Evolutionary conservation across 1,139 yeast genomes (phyloP).

Genomic region (Hanseniaspora gamundiae): DNA sequence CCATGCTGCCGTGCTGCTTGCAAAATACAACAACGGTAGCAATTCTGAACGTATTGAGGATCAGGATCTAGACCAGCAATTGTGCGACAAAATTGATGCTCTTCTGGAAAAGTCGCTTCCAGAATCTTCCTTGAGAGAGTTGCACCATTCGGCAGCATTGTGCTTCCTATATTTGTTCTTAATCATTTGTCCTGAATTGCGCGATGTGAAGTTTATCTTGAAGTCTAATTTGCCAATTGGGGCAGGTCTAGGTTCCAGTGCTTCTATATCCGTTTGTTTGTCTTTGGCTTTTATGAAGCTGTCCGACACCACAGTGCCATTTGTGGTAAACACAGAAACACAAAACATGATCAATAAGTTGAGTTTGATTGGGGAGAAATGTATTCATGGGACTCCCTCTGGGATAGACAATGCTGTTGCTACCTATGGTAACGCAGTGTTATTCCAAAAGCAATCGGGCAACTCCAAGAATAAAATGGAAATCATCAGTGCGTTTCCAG

Average conservation of each 20-base stretch:
- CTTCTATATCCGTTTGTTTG: constrained; percentile 77
- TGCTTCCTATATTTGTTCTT: constrained; percentile 73
- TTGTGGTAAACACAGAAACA: constrained; percentile 8
- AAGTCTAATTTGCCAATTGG: constrained; percentile 89
- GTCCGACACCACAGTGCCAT: constrained; percentile 14
- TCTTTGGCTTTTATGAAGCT: constrained; percentile 52
- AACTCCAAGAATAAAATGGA: constrained; percentile 12
- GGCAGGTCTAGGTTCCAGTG: constrained; percentile 94
- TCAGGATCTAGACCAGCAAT: constrained; percentile 35
- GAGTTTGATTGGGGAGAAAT: constrained; percentile 89
- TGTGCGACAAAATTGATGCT: constrained; percentile 49
- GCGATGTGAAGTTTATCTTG: constrained; percentile 49
- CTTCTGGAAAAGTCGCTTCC: constrained; percentile 34
- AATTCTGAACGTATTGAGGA: not conserved
- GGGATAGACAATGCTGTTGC: constrained; percentile 98
- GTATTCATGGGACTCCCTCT: constrained; percentile 93
- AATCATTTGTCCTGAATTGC: constrained; percentile 39
- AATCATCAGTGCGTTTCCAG: constrained; percentile 42
- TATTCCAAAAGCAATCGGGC: constrained; percentile 49
- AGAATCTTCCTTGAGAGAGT: constrained; percentile 33
- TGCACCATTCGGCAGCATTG: constrained; percentile 73
- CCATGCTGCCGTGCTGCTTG: not conserved
- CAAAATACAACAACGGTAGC: not conserved
- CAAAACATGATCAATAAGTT: constrained; percentile 62
- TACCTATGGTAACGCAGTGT: constrained; percentile 89